Base-by-base conservation (phyloP, 495 filamentous ascomycete genomes). In the Ramalina intermedia region DNA sequence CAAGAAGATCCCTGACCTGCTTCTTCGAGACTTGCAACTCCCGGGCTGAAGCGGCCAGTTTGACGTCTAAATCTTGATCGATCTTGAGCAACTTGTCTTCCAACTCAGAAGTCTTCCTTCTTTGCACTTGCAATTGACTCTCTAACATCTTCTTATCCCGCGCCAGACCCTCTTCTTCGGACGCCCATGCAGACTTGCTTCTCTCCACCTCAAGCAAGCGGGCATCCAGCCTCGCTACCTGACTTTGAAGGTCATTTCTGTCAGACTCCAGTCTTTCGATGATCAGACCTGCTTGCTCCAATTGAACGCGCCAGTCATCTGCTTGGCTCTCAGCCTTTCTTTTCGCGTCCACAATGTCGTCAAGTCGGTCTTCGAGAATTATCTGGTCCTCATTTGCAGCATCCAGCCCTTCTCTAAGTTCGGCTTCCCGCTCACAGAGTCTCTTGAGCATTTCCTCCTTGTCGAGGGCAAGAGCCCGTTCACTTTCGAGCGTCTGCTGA, bases 381-480 rank as follows among this genome's bases (percentile, higher is more conserved):
- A 96, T 93, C 63, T 96, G 91, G 55, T 99, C 93, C 16, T 94
- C 84, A 42, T 96, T 74, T n/a, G 91, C 89, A 29, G 81, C 91
- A 12, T 87, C 75, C 18, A 99, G 70, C 66, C 96, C 95, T 57
- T 99, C 93, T 16, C 75, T 81, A 0, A 99, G 72, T 58, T 96
- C 53, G 4, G 80, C 78, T 61, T 96, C 91, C 21, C 90, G 80
- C 35, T 82, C 61, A 58, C 95, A 90, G n/a, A 96, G 71, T 16
- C 93, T 76, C 60, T 89, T 91, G 69, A 96, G 96, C 36, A 99
- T 96, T 53, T 96, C 91, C 55, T 99, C 93, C 60, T 96, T 99
- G 63, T 99, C 93, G 7, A 99, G 69, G 0, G 93, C 93, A 26
- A 99, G 69, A 18, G 89, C 85, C 47, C 93, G 79, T 65, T 99